phyloP scores from a whole-genome alignment of 352 stramenopile genomes.

The Aphanomyces invadans region DNA sequence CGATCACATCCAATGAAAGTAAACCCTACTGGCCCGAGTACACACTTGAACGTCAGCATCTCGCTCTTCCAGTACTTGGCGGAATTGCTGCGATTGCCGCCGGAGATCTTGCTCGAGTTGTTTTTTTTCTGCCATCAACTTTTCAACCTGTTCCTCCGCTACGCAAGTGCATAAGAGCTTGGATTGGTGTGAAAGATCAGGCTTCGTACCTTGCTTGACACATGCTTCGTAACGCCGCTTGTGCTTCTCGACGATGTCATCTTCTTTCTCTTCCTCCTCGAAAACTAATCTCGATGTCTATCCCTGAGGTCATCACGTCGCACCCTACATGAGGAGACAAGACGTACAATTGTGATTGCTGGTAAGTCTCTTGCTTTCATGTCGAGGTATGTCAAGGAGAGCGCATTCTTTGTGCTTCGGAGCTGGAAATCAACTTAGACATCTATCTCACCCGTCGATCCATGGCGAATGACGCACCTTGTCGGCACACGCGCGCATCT shows the following conservation, averaged over 20 bases:
- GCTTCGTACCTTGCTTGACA: conserved; percentile 11
- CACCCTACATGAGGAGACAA: not conserved
- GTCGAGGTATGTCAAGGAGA: conserved; percentile 1
- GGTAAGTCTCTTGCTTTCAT: conserved; percentile 18
- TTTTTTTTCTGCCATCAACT: conserved; percentile 18
- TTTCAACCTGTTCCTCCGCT: conserved; percentile 16
- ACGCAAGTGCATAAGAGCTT: not conserved
- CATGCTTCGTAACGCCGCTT: conserved; percentile 5
- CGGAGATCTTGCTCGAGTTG: conserved; percentile 13
- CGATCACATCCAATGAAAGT: not conserved
- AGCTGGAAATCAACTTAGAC: conserved; percentile 4
- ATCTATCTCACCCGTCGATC: too few species aligned
- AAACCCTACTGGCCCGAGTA: too few species aligned
- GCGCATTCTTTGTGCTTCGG: not conserved
- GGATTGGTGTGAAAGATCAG: not conserved
- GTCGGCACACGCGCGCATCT: conserved; percentile 16
- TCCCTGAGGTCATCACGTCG: not conserved
- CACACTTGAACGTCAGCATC: conserved; percentile 20
- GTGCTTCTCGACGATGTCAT: conserved; percentile 12
- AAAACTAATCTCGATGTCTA: conserved; percentile 9
- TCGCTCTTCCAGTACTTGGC: conserved; percentile 15
- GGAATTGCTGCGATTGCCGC: conserved; percentile 22
- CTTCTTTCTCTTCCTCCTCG: conserved; percentile 11
- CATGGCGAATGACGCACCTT: conserved; percentile 5
- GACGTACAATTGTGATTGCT: not conserved